phyloP scores from a whole-genome alignment of 2,329 filamentous ascomycete species.

The Beauveria varroae region DNA sequence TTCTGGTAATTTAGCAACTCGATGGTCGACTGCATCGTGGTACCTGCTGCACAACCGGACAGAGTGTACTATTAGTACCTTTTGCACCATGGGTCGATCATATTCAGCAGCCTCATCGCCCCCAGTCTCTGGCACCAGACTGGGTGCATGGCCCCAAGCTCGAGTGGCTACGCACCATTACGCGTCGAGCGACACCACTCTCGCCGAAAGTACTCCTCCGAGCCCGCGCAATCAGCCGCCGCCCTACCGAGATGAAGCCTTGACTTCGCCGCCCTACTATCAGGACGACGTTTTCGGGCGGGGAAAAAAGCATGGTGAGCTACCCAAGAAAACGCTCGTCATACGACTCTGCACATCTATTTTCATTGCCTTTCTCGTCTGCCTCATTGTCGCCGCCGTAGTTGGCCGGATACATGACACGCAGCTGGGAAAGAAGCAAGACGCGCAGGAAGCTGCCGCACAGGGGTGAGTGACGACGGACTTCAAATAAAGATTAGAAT shows the following conservation, averaged over 20 bases:
- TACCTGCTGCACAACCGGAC: not conserved
- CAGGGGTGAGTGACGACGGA: not conserved
- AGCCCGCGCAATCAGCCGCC: constrained; percentile 6
- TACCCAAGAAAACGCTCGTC: constrained; percentile 1
- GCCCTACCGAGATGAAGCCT: constrained; percentile 4
- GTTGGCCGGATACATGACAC: constrained; percentile 10
- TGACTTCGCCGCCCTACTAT: not conserved
- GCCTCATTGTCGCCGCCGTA: constrained; percentile 9
- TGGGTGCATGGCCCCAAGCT: not conserved
- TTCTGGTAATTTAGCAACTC: not conserved
- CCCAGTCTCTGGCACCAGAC: not conserved
- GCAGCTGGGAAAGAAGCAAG: not conserved
- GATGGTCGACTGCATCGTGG: not conserved
- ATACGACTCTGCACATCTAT: constrained; percentile 7
- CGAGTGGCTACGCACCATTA: not conserved
- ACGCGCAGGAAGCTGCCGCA: not conserved
- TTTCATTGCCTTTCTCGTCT: constrained; percentile 9
- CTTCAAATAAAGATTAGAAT: not conserved
- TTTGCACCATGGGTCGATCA: not conserved
- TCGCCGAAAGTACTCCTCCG: not conserved
- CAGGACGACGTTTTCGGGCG: not conserved
- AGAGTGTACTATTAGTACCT: not conserved
- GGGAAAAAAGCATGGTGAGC: not conserved
- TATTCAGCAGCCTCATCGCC: not conserved
- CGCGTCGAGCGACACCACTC: constrained; percentile 2